Evolutionary conservation across 306 rosid genomes (phyloP), one percentile per base, ranked within the genome.

Genomic region (Quercus glauca): DNA sequence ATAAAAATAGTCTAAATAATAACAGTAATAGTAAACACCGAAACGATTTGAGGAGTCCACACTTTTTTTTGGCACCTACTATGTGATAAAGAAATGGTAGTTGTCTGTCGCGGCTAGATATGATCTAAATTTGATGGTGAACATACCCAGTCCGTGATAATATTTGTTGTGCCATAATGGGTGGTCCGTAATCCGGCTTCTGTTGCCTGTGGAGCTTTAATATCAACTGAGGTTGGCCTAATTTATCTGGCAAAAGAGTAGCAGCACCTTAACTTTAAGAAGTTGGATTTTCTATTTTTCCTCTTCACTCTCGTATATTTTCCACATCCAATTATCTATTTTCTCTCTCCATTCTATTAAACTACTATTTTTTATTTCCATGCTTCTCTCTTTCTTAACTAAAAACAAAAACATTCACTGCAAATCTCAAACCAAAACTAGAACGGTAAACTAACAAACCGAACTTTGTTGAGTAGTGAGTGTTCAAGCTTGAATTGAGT

Each of bases 381-480:
- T 41, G 45, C 45, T 41, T 41, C 45, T 41, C 11, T 41, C 45
- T 41, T 41, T 41, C 12, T 41, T 41, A 41, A 8, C 45, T 41
- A 41, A 41, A 41, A 41, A 41, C 3, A 41, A 41, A 41, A 7
- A 8, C 11, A 41, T 41, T 41, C 12, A 41, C 2, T 0, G 0
- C 45, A 41, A 8, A 41, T 41, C 11, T 41, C 12, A 41, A 41
- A 41, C 45, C 12, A 41, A 41, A 41, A 41, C 11, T 41, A 41
- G 11, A 41, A 8, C 1, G 1, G 0, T 8, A 41, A 41, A 41
- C n/a, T n/a, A n/a, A n/a, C 0, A 1, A 41, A 12, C 0, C 0
- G 1, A 41, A 41, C 11, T 41, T 41, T 41, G 45, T 41, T 1
- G 12, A 41, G 3, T 41, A 2, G 45, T 41, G 1, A 41, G 11